These are phyloP conservation scores for Roridomyces roridus DNA, from an alignment of 768 basidiomycete species.

Conservation along the genomic window DNA sequence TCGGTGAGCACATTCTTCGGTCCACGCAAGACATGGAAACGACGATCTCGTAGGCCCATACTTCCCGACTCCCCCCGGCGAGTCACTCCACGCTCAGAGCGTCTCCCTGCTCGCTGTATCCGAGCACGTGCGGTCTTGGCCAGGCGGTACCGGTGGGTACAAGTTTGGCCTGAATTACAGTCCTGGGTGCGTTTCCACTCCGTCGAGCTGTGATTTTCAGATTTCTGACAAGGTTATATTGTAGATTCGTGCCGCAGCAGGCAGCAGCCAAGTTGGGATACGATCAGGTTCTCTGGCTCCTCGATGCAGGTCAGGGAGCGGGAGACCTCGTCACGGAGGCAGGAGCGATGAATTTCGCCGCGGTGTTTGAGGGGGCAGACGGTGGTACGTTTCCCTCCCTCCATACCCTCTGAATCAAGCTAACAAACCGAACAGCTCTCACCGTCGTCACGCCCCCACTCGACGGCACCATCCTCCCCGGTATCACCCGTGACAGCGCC, in stretches of 20 bases:
- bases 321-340: constrained; percentile 54
- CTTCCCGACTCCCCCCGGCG: constrained; percentile 55
- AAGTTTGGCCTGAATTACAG: constrained; percentile 78
- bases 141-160: constrained; percentile 76
- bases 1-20: too few relatives aligned
- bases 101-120: constrained; percentile 48
- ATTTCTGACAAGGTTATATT: too few relatives aligned
- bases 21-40: too few relatives aligned
- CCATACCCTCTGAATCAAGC: not conserved
- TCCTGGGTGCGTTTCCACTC: too few relatives aligned
- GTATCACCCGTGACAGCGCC: constrained; percentile 86
- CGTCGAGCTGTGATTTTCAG: too few relatives aligned
- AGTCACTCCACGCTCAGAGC: constrained; percentile 31
- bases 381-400: constrained; percentile 47
- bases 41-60: too few relatives aligned
- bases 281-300: constrained; percentile 80
- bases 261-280: constrained; percentile 72
- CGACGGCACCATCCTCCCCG: constrained; percentile 88
- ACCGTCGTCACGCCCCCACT: constrained; percentile 85
- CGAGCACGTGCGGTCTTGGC: constrained; percentile 54
- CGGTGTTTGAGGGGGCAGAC: constrained; percentile 63
- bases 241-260: constrained; percentile 71
- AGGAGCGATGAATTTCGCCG: constrained; percentile 85
- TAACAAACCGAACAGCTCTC: constrained; percentile 56
- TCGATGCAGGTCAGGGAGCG: constrained; percentile 52